Base-by-base conservation (phyloP, 371 early-diverging fungal species). In the Nematocida sp. region DNA sequence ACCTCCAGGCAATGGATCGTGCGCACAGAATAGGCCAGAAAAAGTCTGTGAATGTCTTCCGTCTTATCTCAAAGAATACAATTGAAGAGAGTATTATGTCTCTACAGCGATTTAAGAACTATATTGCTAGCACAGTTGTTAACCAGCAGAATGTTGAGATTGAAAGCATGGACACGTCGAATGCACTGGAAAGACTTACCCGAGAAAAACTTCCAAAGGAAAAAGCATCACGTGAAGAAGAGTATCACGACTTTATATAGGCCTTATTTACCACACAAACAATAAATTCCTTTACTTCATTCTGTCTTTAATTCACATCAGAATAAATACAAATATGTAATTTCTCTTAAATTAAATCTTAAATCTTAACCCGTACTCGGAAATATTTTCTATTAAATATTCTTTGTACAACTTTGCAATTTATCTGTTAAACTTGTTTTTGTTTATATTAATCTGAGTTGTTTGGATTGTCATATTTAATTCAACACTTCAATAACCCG, bases 81-180 rank as follows among this genome's bases (percentile, higher is more conserved):
- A 86, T 95, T 2, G 95, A 95, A 88, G 94, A 95, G 85, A 94
- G 93, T 88, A 93, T 95, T 78, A 94, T 95, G 94, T 91, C 92
- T 64, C 89, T 97, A 58, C 98, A 99, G 89, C 93, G 93, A 85
- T 99, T 98, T 90, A 99, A 99, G 88, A 89, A 94, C 62, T 95
- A 94, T 87, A 93, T 99, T 84, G 96, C 98, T n/a, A 93, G 92
- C 78, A 90, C 93, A 2, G 89, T 99, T 61, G 93, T 99, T 58
- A 95, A 94, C 83, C 94, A 95, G 86, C 96, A 98, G 85, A 98
- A 97, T 85, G 84, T 90, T 0, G 83, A 83, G 39, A 78, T 87
- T 62, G 84, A 84, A 62, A 85, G 67, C 5, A 88, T 88, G 88
- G 86, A 86, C 50, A 86, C 85, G 18, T 66, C 78, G 47, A 84